These are phyloP conservation scores for Aspergillus bridgeri DNA, from an alignment of 495 filamentous ascomycete genomes.

Conservation along the genomic window DNA sequence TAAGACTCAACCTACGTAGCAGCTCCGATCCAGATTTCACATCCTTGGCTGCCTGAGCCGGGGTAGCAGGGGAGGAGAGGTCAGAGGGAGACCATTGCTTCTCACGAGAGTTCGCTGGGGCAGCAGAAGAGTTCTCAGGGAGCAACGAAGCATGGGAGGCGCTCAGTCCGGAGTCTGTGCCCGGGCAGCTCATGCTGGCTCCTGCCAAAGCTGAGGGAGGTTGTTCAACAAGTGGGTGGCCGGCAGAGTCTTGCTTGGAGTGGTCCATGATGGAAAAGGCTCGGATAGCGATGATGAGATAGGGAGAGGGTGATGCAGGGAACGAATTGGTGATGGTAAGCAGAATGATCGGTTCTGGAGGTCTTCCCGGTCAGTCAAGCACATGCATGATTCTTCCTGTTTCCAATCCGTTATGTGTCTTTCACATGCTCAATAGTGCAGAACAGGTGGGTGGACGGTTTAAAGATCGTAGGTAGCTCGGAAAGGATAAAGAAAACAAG, in stretches of 20 bases:
- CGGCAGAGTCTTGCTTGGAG: slow-evolving; percentile 31
- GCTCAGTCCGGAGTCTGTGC: slow-evolving; percentile 30
- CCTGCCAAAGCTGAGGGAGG: slow-evolving; percentile 38
- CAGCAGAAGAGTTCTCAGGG: slow-evolving; percentile 28
- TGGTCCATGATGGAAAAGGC: slow-evolving; percentile 23
- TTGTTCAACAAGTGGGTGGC: slow-evolving; percentile 29
- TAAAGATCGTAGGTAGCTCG: neutral
- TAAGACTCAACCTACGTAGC: slow-evolving; percentile 59
- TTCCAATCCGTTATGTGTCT: neutral
- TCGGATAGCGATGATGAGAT: slow-evolving; percentile 7
- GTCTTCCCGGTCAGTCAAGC: neutral
- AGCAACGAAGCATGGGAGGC: slow-evolving; percentile 19
- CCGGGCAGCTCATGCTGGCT: slow-evolving; percentile 31
- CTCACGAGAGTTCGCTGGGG: slow-evolving; percentile 30
- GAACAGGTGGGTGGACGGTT: neutral
- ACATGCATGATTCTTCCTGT: neutral
- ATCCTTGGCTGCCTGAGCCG: slow-evolving; percentile 46
- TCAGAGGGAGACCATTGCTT: slow-evolving; percentile 17
- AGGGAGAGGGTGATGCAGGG: neutral
- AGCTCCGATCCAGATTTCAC: slow-evolving; percentile 57
- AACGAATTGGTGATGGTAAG: neutral
- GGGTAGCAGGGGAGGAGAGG: slow-evolving; percentile 30
- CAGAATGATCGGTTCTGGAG: neutral
- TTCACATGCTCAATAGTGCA: neutral
- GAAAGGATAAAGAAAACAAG: slow-evolving; percentile 2